Base-by-base conservation (phyloP, 2,329 filamentous ascomycete genomes). In the Thermoascus crustaceus region DNA sequence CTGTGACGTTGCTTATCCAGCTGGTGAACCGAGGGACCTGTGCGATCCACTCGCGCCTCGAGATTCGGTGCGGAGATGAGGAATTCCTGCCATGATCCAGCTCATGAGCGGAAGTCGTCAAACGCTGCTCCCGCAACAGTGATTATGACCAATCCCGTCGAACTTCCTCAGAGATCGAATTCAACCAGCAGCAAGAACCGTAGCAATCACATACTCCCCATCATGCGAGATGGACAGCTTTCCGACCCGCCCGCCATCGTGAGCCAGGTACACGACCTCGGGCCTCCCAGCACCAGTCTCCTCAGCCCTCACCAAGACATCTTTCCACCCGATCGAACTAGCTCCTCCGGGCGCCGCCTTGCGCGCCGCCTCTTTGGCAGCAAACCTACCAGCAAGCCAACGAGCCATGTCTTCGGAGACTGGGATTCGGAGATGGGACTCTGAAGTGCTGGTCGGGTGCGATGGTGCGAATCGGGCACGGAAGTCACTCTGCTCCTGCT, bases 161-260 rank as follows among this genome's bases (percentile, higher is more conserved):
- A n/a, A n/a, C n/a, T n/a, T n/a, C n/a, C n/a, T n/a, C n/a, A n/a
- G n/a, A n/a, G n/a, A 32, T 35, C 39, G 5, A 25, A 14, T 26
- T 59, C 50, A 60, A 0, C 47, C 53, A 27, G 54, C 52, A 22
- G 60, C 61, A 37, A 67, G 43, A 35, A 66, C 63, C 7, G 59
- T 66, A 22, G 66, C 67, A 48, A 67, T 52, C 18, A 86, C 86
- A 61, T 87, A 94, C 5, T 85, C 80, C 2, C 76, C 80, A 58
- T 95, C 88, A 56, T 95, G 88, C 50, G 82, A 91, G 48, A 95
- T 93, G 40, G 82, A 89, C 29, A 94, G 55, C 50, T 75, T 69
- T 9, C 79, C 85, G 32, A 76, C 66, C 45, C 77, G 72, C 7
- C 38, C 43, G 14, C 24, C 40, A 13, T 25, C 37, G 9, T 19